Percentiles rank a stretch among this genome's conserved stretches.
Evolutionary conservation across 1,284 basidiomycete genomes (phyloP).

Genomic region (Leccinum huronense): DNA sequence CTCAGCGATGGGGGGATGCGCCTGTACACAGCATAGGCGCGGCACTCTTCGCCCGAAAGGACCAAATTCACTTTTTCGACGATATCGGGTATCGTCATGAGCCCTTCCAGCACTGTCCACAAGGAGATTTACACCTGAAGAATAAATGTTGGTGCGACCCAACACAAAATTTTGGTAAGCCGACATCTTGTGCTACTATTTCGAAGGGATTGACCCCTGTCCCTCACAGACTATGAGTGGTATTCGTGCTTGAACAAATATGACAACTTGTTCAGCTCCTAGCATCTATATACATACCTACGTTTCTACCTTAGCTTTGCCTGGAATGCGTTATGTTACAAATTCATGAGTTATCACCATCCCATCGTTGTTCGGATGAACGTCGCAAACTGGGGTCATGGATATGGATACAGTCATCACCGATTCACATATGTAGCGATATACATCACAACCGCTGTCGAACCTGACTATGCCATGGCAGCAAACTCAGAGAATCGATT

Average conservation of each 20-base stretch:
- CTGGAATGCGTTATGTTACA: conserved; percentile 1
- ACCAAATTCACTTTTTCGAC: conserved; percentile 80
- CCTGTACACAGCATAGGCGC: conserved; percentile 88
- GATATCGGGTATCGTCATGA: conserved; percentile 68
- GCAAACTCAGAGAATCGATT: conserved; percentile 63
- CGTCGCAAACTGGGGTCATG: neutral
- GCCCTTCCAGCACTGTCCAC: conserved; percentile 80
- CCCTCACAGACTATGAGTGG: conserved; percentile 64
- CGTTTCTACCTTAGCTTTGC: neutral
- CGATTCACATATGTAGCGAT: conserved; percentile 3
- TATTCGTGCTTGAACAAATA: conserved; percentile 78
- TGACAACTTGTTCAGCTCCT: conserved; percentile 52
- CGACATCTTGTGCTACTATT: neutral
- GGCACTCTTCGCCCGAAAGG: conserved; percentile 75
- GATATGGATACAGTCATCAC: neutral
- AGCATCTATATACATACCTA: conserved; percentile 8
- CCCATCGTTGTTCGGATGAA: neutral
- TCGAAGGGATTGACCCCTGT: conserved; percentile 9
- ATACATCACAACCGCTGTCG: conserved; percentile 3
- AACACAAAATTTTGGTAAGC: conserved; percentile 61
- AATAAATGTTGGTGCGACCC: conserved; percentile 71
- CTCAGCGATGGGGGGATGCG: conserved; percentile 83
- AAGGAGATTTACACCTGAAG: conserved; percentile 52
- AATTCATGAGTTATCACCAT: neutral
- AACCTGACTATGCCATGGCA: conserved; percentile 10